phyloP scores from a whole-genome alignment of 169 alveolate genomes.

The Neospora caninum region DNA sequence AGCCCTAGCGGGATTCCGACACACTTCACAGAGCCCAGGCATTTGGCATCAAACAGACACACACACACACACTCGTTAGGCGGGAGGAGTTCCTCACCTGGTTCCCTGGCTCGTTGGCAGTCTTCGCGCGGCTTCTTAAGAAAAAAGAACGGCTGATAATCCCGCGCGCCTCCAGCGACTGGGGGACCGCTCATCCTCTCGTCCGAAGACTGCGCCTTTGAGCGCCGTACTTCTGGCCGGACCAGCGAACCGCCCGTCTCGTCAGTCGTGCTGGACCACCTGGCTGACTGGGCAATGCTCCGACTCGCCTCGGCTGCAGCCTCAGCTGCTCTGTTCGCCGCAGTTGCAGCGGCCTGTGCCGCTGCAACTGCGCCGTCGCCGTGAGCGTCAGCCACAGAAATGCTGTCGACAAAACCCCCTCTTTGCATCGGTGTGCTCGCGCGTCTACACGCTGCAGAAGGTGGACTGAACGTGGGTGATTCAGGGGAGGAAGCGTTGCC shows the following conservation, averaged over 20 bases:
- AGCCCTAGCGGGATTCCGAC: too few relatives aligned
- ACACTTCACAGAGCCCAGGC: too few relatives aligned
- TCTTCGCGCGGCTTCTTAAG: background rate
- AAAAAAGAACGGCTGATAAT: slow-evolving; percentile 7
- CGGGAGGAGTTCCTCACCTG: background rate
- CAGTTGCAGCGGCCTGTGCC: slow-evolving; percentile 15
- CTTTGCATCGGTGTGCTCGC: background rate
- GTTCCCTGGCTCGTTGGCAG: background rate
- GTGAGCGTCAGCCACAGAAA: background rate
- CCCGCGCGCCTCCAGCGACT: background rate
- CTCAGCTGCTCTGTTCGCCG: slow-evolving; percentile 15
- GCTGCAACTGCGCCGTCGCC: slow-evolving; percentile 13
- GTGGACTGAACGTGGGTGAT: background rate
- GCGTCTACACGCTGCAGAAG: background rate
- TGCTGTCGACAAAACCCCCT: background rate
- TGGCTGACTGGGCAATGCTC: background rate
- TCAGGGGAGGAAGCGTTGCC: background rate
- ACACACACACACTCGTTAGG: too few relatives aligned
- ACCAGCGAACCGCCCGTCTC: background rate
- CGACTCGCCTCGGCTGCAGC: slow-evolving; percentile 15
- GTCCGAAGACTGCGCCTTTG: background rate
- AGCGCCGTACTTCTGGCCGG: background rate
- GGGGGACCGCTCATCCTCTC: background rate
- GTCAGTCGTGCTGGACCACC: background rate
- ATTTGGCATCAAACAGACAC: too few relatives aligned